Base-by-base conservation (phyloP, 2,329 filamentous ascomycete genomes). In the Eutypa lata region DNA sequence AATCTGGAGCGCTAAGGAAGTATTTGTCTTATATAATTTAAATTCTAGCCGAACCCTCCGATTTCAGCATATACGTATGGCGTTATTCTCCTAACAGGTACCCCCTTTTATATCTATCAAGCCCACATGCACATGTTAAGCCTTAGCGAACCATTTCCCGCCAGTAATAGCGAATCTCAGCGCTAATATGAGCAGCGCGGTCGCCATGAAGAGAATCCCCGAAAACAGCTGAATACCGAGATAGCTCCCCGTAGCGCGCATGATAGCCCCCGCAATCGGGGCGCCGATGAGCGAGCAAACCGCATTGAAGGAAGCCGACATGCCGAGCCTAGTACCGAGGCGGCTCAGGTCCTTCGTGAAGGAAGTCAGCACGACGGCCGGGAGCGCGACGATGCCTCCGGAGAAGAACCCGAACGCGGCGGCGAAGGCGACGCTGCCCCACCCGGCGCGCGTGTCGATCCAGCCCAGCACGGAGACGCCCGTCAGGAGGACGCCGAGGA, bases 351-450 rank as follows among this genome's bases (percentile, higher is more conserved):
- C 73, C 1, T 67, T 63, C 1, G 74, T 74, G 24, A 79, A 64
- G 28, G 66, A 68, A 1, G 72, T 70, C 13, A 79, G 61, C 0
- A 73, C 72, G 0, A 74, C 70, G 2, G 73, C 69, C 1, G 73
- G 70, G 22, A 80, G 63, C 4, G 71, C 70, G 46, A 79, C 71
- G 11, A 78, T 65, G 3, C 68, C 71, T 6, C 75, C 75, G 2
- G 74, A 73, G 50, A 76, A 73, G 56, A 80, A 75, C 3, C 77
- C 77, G 53, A 76, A 79, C 47, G 77, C 54, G 2, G 73, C 62
- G 24, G 71, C 69, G 52, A 79, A 76, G 0, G 65, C 68, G 35
- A 77, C 69, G 51, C 73, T 69, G 2, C 71, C 35, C 35, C 35
- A 18, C 0, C 63, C 59, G 0, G 66, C 67, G 16, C 58, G 60